These are phyloP conservation scores for Basidioascus undulatus DNA, from an alignment of 768 basidiomycete species.

Conservation along the genomic window DNA sequence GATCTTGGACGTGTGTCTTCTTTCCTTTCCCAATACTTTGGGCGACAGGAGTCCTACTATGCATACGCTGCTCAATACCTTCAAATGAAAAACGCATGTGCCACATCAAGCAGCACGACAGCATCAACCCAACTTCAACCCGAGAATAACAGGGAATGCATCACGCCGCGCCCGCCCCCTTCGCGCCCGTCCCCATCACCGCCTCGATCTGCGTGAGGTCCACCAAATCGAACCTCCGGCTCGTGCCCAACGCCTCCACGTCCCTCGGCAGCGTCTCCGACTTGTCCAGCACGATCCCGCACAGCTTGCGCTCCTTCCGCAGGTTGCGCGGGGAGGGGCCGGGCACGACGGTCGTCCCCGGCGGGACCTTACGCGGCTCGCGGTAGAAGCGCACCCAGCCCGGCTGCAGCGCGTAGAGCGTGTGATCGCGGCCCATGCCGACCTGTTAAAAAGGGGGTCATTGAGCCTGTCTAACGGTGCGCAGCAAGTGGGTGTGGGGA, in stretches of 20 bases:
- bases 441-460: constrained; percentile 28
- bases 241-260: constrained; percentile 44
- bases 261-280: constrained; percentile 66
- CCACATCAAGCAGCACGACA: too few species aligned
- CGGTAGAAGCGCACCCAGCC: constrained; percentile 83
- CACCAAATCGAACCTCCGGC: constrained; percentile 58
- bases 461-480: constrained; percentile 2
- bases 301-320: constrained; percentile 42
- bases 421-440: constrained; percentile 78
- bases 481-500: not conserved
- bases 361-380: constrained; percentile 11
- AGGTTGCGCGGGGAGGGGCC: too few species aligned
- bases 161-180: not conserved
- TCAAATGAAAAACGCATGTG: too few species aligned
- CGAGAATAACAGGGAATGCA: too few species aligned
- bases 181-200: not conserved
- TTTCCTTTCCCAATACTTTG: too few species aligned
- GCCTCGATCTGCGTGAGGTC: constrained; percentile 22
- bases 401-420: constrained; percentile 67
- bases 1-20: too few species aligned
- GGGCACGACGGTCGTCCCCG: constrained; percentile 43
- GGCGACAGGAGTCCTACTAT: too few species aligned
- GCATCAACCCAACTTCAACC: too few species aligned
- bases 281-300: constrained; percentile 52
- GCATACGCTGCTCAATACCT: too few species aligned